These are phyloP conservation scores for Cyanidium caldarium DNA, from an alignment of 23 red algal species.

Conservation along the genomic window DNA sequence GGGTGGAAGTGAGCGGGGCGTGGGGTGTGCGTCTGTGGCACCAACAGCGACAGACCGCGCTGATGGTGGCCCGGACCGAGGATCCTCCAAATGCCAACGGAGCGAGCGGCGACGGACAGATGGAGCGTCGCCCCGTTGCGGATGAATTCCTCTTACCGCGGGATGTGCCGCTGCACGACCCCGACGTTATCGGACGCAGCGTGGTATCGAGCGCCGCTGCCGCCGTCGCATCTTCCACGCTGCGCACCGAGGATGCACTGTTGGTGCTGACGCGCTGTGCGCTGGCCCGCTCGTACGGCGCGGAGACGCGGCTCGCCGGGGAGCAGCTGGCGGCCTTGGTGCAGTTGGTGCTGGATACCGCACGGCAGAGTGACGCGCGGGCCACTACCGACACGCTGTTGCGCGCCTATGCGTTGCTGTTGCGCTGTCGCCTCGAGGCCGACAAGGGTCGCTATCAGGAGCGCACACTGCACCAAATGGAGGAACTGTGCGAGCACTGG, in stretches of 20 bases:
- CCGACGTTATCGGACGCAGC: constrained; percentile 49
- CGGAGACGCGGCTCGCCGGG: constrained; percentile 8
- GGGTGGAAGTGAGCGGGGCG: constrained; percentile 19
- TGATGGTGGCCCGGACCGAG: background rate
- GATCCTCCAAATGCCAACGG: background rate
- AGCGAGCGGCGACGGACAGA: background rate
- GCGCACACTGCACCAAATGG: constrained; percentile 64
- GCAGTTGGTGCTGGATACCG: constrained; percentile 22
- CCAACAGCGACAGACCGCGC: background rate
- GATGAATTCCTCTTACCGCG: constrained; percentile 19
- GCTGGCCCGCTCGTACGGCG: background rate
- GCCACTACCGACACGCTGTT: constrained; percentile 21
- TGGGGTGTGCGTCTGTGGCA: background rate
- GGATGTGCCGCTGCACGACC: constrained; percentile 55
- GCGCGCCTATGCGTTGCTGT: constrained; percentile 33
- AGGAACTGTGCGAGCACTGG: constrained; percentile 23
- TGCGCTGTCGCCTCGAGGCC: constrained; percentile 31
- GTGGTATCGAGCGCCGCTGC: too few relatives aligned
- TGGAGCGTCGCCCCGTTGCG: background rate
- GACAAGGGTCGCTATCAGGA: constrained; percentile 63
- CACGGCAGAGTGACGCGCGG: constrained; percentile 8
- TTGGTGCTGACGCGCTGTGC: background rate
- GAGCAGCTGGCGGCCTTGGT: constrained; percentile 23
- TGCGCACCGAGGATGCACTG: background rate
- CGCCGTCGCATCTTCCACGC: too few relatives aligned